Evolutionary conservation across 441 rosid species (phyloP).

Genomic region (Macaranga tanarius): DNA sequence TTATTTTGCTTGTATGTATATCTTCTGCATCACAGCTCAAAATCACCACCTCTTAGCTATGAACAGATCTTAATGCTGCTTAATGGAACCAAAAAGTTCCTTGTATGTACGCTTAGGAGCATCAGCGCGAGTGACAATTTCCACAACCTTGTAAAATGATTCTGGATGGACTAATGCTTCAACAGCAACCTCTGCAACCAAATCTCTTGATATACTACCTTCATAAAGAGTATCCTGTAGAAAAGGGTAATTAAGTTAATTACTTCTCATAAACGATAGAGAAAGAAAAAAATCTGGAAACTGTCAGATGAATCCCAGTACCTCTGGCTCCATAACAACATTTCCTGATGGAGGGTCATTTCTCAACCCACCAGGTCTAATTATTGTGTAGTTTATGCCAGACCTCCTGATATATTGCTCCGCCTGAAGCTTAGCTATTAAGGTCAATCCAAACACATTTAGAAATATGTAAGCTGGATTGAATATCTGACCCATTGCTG

Average conservation of each 20-base stretch:
- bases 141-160: conserved; percentile 73
- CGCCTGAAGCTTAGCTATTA: conserved; percentile 89
- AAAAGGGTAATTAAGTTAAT: neutral
- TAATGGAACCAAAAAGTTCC: conserved; percentile 71
- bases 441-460: conserved; percentile 74
- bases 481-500: conserved; percentile 87
- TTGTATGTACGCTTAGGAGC: conserved; percentile 59
- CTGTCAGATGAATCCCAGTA: conserved; percentile 18
- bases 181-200: conserved; percentile 79
- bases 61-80: conserved; percentile 31
- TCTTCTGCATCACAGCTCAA: neutral
- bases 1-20: neutral
- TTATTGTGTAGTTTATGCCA: conserved; percentile 75
- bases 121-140: conserved; percentile 65
- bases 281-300: neutral
- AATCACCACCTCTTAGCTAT: neutral
- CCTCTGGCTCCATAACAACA: conserved; percentile 84
- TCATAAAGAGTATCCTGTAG: conserved; percentile 76
- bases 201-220: conserved; percentile 81
- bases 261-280: neutral
- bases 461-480: conserved; percentile 89
- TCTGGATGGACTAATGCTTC: conserved; percentile 63
- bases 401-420: conserved; percentile 72
- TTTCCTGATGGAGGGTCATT: conserved; percentile 80
- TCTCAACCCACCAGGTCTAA: conserved; percentile 81